Evolutionary conservation across 306 rosid genomes (phyloP), one percentile per base, ranked within the genome.

Genomic region (Cicer chorassanicum): DNA sequence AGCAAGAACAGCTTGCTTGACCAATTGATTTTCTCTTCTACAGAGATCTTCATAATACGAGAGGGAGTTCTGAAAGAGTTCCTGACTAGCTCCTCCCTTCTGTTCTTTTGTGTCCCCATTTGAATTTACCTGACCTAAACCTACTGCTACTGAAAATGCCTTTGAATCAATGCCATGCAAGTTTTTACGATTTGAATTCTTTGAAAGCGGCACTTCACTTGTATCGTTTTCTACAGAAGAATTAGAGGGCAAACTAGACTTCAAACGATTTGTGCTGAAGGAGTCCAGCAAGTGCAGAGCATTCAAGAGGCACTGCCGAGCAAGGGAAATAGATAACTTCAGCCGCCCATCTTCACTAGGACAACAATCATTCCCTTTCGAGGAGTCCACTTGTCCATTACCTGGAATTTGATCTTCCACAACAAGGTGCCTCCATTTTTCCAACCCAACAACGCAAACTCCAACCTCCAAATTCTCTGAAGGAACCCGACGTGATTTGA

Each of bases 381-480:
- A 53, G 8, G 78, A 73, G 80, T 78, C 78, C 24, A 68, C 49
- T n/a, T 21, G 71, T n/a, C 87, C 88, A 55, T 88, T 87, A 86
- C 81, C 87, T 11, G 66, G 79, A 78, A 82, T 72, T 64, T 94
- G 89, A 69, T 85, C 86, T 85, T 86, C 89, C 78, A 89, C 73
- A 38, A 88, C 88, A 78, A 95, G 98, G 51, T 90, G 93, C 87
- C 99, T 92, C 99, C 99, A 95, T 84, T 89, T 95, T 72, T 93
- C 99, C 73, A 68, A 65, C 59, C 99, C 99, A 81, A 90, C 83
- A 54, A 95, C 96, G 81, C 81, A 68, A 78, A 88, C 88, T 73
- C 86, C 84, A 74, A 92, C 68, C 71, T 89, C 97, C 74, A 89
- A 82, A 66, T 67, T 87, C 46, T 84, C 89, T 9, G 90, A 83